Conservation (phyloP, 352 stramenopile genomes). For the Pythium brachiatum region DNA sequence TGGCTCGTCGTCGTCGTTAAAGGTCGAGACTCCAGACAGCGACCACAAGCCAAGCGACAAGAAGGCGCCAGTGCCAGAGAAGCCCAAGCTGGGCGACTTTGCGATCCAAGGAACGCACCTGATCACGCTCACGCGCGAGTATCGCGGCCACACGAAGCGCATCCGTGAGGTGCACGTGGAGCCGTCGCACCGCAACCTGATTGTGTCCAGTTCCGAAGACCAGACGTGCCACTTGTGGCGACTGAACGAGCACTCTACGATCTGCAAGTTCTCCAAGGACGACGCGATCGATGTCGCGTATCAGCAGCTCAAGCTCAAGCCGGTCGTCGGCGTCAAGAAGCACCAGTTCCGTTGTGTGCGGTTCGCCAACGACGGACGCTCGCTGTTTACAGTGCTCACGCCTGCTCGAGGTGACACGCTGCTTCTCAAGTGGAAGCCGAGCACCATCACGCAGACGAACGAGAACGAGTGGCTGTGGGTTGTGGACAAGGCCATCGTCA, state of each 20-base stretch:
- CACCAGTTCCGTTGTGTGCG: conserved; percentile 81
- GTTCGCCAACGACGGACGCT: conserved; percentile 65
- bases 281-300: conserved; percentile 67
- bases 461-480: conserved; percentile 72
- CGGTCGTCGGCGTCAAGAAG: conserved; percentile 43
- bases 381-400: conserved; percentile 74
- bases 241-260: conserved; percentile 56
- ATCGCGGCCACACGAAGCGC: conserved; percentile 70
- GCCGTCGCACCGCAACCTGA: conserved; percentile 72
- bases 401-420: conserved; percentile 72
- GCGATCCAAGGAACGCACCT: conserved; percentile 47
- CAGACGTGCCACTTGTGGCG: conserved; percentile 81
- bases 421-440: conserved; percentile 77
- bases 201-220: conserved; percentile 75
- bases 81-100: conserved; percentile 55
- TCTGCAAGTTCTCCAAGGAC: conserved; percentile 76
- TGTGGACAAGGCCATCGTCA: conserved; percentile 47
- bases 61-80: conserved; percentile 23
- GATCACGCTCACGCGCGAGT: conserved; percentile 71
- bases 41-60: conserved; percentile 26
- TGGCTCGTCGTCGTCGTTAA: conserved; percentile 43
- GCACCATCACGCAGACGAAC: conserved; percentile 64
- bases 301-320: conserved; percentile 47
- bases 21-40: conserved; percentile 7
- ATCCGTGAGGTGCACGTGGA: conserved; percentile 84